These are phyloP conservation scores for Avena insularis DNA, from an alignment of 176 grass and related monocot species.

Conservation along the genomic window DNA sequence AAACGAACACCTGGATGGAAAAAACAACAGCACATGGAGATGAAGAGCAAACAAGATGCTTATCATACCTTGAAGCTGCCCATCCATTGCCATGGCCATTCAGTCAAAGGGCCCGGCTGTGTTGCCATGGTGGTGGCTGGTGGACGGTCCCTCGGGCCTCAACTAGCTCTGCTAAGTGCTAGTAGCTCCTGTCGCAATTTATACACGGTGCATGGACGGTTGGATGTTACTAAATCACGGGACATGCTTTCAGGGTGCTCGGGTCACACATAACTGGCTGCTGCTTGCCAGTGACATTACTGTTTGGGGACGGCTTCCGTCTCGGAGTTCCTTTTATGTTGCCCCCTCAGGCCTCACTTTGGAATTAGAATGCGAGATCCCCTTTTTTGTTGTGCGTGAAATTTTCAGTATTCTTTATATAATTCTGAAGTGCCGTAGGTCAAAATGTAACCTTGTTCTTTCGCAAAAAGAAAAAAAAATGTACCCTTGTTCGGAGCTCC, in stretches of 20 bases:
- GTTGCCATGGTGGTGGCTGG: conserved; percentile 63
- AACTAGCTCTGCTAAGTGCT: conserved; percentile 22
- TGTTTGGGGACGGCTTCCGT: not conserved
- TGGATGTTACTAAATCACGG: conserved; percentile 1
- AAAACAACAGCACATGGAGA: not conserved
- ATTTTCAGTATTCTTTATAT: not conserved
- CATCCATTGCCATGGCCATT: conserved; percentile 96
- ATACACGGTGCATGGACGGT: conserved; percentile 36
- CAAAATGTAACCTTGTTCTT: too few species aligned
- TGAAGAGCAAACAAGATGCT: not conserved
- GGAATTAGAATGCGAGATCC: not conserved
- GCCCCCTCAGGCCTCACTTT: not conserved
- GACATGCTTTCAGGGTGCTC: conserved; percentile 11
- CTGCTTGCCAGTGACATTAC: not conserved
- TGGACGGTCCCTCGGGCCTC: conserved; percentile 2
- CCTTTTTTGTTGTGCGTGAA: not conserved
- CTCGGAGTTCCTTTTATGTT: not conserved
- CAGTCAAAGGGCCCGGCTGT: conserved; percentile 70
- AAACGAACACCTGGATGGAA: not conserved
- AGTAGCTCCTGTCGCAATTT: conserved; percentile 28
- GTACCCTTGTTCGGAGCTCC: too few species aligned
- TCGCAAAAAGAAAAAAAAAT: too few species aligned
- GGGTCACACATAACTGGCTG: conserved; percentile 7
- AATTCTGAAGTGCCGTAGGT: too few species aligned
- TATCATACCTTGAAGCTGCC: conserved; percentile 80